phyloP scores from a whole-genome alignment of 2,329 filamentous ascomycete species.

The Diplocarpon mali region DNA sequence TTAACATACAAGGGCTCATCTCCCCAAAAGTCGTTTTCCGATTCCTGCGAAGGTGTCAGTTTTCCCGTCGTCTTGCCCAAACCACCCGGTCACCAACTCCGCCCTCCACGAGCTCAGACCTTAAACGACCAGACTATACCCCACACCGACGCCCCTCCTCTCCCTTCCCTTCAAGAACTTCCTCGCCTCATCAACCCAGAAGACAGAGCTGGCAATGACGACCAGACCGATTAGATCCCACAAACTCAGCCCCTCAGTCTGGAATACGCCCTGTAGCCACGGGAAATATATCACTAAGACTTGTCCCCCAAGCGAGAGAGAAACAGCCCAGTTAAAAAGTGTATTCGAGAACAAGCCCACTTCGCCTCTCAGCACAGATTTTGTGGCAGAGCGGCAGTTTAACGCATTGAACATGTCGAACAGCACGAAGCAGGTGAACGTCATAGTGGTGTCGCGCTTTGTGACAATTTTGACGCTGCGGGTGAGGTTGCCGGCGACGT shows the following conservation, averaged over 20 bases:
- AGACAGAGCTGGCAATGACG: constrained; percentile 73
- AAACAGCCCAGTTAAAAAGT: constrained; percentile 94
- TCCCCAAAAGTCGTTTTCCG: too few species aligned
- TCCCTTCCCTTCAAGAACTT: constrained; percentile 61
- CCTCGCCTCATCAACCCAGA: constrained; percentile 86
- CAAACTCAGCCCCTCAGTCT: constrained; percentile 75
- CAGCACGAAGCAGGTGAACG: constrained; percentile 95
- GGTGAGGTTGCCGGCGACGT: too few species aligned
- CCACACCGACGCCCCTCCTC: constrained; percentile 42
- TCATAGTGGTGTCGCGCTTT: constrained; percentile 96
- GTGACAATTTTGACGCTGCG: constrained; percentile 53
- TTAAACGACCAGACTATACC: constrained; percentile 56
- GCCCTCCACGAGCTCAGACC: too few species aligned
- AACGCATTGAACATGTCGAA: constrained; percentile 99
- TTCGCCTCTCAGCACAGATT: constrained; percentile 80
- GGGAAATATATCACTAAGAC: constrained; percentile 89
- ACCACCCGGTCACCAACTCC: too few species aligned
- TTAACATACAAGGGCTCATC: too few species aligned
- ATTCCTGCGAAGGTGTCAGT: too few species aligned
- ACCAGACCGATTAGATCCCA: constrained; percentile 65
- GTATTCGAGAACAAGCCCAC: constrained; percentile 74
- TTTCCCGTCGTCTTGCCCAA: too few species aligned
- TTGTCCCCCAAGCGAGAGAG: constrained; percentile 75
- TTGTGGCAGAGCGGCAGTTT: constrained; percentile 81
- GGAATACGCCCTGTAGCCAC: constrained; percentile 86